Percentiles rank a stretch among this genome's conserved stretches.
Evolutionary conservation across 1,284 basidiomycete species (phyloP).

Genomic region (Macrocystidia cucumis): DNA sequence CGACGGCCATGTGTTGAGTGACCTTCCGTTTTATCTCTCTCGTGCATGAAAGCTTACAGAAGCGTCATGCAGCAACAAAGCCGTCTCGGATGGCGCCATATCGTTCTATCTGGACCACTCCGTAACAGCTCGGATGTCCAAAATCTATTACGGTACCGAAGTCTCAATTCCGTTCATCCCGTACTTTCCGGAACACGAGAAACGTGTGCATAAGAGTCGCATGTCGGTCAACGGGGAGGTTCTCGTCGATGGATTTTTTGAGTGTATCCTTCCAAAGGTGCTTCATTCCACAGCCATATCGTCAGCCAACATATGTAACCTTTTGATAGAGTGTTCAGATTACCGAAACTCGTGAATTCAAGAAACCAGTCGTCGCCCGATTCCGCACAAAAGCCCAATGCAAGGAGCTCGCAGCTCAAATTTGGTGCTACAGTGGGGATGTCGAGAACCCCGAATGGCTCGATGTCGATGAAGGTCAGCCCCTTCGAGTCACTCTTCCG

Average conservation of each 20-base stretch:
- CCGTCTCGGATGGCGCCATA: conserved; percentile 35
- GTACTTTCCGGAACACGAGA: conserved; percentile 24
- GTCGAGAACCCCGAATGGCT: conserved; percentile 33
- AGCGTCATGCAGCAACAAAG: conserved; percentile 31
- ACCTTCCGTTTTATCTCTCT: conserved; percentile 1
- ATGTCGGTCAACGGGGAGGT: conserved; percentile 3
- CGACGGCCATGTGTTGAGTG: conserved; percentile 34
- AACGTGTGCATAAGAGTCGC: conserved; percentile 11
- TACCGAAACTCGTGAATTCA: conserved; percentile 27
- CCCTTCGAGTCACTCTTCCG: no score
- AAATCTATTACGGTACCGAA: conserved; percentile 26
- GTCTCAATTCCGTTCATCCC: conserved; percentile 20
- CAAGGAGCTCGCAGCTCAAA: conserved; percentile 20
- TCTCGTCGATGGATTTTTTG: conserved; percentile 13
- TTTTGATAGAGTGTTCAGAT: conserved; percentile 27
- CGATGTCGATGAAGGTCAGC: conserved; percentile 27
- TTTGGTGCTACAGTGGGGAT: conserved; percentile 33
- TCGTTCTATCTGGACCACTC: conserved; percentile 30
- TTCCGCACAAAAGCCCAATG: conserved; percentile 18
- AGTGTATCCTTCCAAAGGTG: conserved; percentile 18
- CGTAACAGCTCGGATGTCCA: conserved; percentile 26
- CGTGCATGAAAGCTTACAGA: neutral
- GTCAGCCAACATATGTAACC: neutral
- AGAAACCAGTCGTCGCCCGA: conserved; percentile 24
- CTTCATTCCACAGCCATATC: neutral